A percentile compares a stretch with the other conserved stretches of the same genome.
These are phyloP conservation scores for Solanum hybrid DNA, from an alignment of 305 asterid species.

Conservation along the genomic window DNA sequence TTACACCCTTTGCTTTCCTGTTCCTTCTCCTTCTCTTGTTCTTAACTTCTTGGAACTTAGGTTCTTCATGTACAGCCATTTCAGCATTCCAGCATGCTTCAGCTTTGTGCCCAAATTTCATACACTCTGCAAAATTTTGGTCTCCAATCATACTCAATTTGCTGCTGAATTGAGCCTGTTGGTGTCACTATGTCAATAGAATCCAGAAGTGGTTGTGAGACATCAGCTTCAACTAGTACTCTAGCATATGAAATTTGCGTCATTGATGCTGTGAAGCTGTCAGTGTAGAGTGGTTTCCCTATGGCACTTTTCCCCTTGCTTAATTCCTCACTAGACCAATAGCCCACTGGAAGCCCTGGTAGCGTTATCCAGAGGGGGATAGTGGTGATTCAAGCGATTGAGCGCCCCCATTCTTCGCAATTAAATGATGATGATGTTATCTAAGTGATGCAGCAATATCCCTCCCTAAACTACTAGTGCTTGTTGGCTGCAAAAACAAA, in stretches of 20 bases:
- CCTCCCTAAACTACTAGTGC: conserved; percentile 21
- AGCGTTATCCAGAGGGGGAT: no score
- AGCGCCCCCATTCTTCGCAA: conserved; percentile 25
- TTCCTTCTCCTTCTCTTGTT: neutral
- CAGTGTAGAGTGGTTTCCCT: neutral
- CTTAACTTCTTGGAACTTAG: neutral
- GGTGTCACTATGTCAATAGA: neutral
- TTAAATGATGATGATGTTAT: conserved; percentile 28
- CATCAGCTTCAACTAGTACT: neutral
- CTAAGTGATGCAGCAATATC: conserved; percentile 23
- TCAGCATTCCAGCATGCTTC: neutral
- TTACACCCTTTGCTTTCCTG: neutral
- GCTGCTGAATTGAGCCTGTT: neutral
- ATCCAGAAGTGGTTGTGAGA: neutral
- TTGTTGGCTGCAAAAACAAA: conserved; percentile 29
- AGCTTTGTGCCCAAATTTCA: neutral
- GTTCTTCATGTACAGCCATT: neutral
- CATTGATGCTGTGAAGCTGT: neutral
- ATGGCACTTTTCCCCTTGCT: neutral
- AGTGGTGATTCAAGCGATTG: conserved; percentile 20
- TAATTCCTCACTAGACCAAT: neutral
- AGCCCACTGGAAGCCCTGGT: no score
- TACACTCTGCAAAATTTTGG: neutral
- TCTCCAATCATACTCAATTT: neutral
- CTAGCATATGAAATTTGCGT: neutral